Base-by-base conservation (phyloP, 2,329 filamentous ascomycete species). In the Neonectria sp. region DNA sequence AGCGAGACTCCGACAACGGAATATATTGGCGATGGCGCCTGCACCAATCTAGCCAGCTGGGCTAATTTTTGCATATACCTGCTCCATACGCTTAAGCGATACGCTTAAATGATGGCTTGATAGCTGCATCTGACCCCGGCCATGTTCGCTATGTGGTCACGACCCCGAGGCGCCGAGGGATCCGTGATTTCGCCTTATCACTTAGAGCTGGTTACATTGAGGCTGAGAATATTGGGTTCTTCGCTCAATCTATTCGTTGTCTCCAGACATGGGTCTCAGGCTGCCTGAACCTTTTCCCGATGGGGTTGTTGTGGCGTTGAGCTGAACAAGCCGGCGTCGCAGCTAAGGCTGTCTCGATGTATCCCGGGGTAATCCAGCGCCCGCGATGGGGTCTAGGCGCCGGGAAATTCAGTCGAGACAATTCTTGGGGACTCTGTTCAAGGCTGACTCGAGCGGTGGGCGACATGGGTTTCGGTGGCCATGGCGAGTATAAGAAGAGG, bases 201-300 rank as follows among this genome's bases (percentile, higher is more conserved):
- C 40, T 40, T 7, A 40, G 33, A 53, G 17, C 6, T 15, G 29
- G 25, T 53, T 53, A 12, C 29, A 31, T 31, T 57, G 25, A 56
- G 37, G 55, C 24, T 45, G 55, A 43, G 17, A 29, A 57, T 57
- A 57, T 46, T 56, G 55, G 31, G 3, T 15, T n/a, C 31, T 35
- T 53, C 49, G 8, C 29, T 53, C 49, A 3, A 53, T 53, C n/a
- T 29, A 53, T 53, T 35, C 49, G 49, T 13, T 35, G 29, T 29
- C 4, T 24, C 12, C 8, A 12, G 9, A 24, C 15, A n/a, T 53
- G 29, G 11, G n/a, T 53, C 29, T 15, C 31, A 12, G 29, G 31
- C 21, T 35, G 49, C 49, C 49, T 53, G 13, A n/a, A 21, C 12
- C 17, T 11, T 35, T 35, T 53, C 49, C 31, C 49, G 9, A 53